Conservation (phyloP, 163 green algal genomes). For the Scenedesmus sp. region DNA sequence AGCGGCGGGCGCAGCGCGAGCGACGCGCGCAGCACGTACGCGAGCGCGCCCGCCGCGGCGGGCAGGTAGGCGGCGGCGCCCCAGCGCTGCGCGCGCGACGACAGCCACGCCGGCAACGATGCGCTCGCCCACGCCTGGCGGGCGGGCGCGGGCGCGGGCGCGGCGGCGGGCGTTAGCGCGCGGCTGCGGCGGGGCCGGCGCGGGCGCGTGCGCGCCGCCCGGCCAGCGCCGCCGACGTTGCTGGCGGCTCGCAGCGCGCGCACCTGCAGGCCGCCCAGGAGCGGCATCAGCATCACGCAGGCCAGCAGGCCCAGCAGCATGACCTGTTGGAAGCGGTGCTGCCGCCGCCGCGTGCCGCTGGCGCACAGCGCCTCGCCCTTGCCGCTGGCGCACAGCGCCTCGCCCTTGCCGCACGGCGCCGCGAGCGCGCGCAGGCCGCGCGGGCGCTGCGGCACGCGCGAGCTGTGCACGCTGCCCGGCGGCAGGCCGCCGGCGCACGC, state of each 20-base stretch:
- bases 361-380: not conserved
- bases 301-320: constrained; percentile 7
- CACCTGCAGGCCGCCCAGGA: constrained; percentile 17
- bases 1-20: constrained; percentile 1
- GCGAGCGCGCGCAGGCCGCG: not conserved
- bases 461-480: constrained; percentile 19
- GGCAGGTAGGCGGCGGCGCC: not conserved
- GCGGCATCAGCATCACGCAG: constrained; percentile 14
- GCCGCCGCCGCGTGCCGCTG: not conserved
- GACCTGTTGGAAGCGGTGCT: not conserved
- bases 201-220: too few relatives aligned
- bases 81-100: not conserved
- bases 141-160: too few relatives aligned
- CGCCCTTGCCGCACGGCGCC: not conserved
- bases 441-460: not conserved
- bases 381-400: too few relatives aligned
- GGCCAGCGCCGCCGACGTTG: not conserved
- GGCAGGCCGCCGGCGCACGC: too few relatives aligned
- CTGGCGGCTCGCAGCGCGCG: not conserved
- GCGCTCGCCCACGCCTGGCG: not conserved
- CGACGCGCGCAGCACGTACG: not conserved
- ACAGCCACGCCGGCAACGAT: not conserved
- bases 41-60: not conserved
- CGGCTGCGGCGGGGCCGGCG: too few relatives aligned
- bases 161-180: too few relatives aligned